Percentiles rank a stretch among this genome's conserved stretches.
Evolutionary conservation across 1,284 basidiomycete genomes (phyloP).

Genomic region (Boletellus sp.): DNA sequence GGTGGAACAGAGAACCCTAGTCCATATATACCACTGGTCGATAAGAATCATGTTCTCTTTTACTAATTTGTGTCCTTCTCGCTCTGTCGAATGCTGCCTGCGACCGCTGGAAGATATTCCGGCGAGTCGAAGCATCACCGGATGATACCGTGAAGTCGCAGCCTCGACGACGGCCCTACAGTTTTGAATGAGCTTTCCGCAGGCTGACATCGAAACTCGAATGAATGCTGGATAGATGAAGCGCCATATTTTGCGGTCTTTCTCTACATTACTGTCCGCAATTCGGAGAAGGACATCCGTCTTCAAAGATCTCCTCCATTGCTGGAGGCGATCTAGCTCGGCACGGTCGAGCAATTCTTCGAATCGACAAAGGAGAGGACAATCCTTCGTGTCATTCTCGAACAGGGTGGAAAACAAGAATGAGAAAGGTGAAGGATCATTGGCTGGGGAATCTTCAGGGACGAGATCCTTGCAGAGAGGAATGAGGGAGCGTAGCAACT

Average conservation of each 20-base stretch:
- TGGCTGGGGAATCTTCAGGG: constrained; percentile 30
- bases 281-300: constrained; percentile 57
- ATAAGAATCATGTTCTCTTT: constrained; percentile 65
- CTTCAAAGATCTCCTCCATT: constrained; percentile 56
- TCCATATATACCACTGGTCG: constrained; percentile 87
- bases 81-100: constrained; percentile 40
- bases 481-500: constrained; percentile 54
- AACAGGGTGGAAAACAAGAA: constrained; percentile 47
- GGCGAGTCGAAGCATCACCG: constrained; percentile 61
- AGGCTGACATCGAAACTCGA: constrained; percentile 48
- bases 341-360: constrained; percentile 61
- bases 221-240: constrained; percentile 65
- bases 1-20: constrained; percentile 79
- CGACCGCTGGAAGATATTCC: constrained; percentile 55
- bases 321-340: constrained; percentile 55
- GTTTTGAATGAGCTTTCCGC: constrained; percentile 41
- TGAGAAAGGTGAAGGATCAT: constrained; percentile 18
- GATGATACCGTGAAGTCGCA: constrained; percentile 63
- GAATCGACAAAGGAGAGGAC: constrained; percentile 54
- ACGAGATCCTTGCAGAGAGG: constrained; percentile 40
- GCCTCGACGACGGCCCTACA: constrained; percentile 66
- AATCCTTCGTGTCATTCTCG: constrained; percentile 25
- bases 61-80: constrained; percentile 49
- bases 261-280: constrained; percentile 60
- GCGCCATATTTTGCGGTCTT: constrained; percentile 69